These are phyloP conservation scores for Annona squamosa DNA, from an alignment of 164 flowering plant genomes.

Conservation along the genomic window DNA sequence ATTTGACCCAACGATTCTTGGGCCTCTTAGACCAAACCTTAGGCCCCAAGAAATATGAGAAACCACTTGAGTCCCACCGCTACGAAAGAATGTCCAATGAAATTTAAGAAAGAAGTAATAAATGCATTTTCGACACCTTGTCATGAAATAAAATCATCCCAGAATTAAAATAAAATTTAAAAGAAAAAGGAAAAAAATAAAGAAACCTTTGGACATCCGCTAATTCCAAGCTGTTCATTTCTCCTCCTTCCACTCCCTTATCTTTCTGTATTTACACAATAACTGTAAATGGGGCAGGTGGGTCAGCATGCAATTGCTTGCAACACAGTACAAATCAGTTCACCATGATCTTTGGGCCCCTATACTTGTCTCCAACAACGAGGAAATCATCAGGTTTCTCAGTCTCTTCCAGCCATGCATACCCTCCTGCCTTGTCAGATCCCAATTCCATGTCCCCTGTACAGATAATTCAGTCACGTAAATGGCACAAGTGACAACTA, in stretches of 20 bases:
- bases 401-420: slow-evolving; percentile 58
- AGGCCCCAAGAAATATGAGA: not conserved
- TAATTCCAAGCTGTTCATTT: not conserved
- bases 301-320: not conserved
- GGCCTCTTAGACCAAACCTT: not conserved
- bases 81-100: not conserved
- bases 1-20: not conserved
- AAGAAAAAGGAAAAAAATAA: not conserved
- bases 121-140: not conserved
- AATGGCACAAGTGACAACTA: not conserved
- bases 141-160: not conserved
- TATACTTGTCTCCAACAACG: slow-evolving; percentile 51
- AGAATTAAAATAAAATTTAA: not conserved
- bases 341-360: slow-evolving; percentile 50
- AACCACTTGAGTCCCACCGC: not conserved
- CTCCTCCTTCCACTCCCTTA: not conserved
- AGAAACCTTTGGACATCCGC: not conserved
- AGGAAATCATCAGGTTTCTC: slow-evolving; percentile 36
- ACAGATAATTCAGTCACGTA: not conserved
- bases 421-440: slow-evolving; percentile 21
- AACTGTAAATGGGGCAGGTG: not conserved
- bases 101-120: not conserved
- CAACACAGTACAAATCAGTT: not conserved
- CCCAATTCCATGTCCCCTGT: slow-evolving; percentile 15
- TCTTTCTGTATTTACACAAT: slow-evolving; percentile 1